Evolutionary conservation across 2,329 filamentous ascomycete genomes (phyloP), one percentile per base, ranked within the genome.

Genomic region (Lithohypha guttulata): DNA sequence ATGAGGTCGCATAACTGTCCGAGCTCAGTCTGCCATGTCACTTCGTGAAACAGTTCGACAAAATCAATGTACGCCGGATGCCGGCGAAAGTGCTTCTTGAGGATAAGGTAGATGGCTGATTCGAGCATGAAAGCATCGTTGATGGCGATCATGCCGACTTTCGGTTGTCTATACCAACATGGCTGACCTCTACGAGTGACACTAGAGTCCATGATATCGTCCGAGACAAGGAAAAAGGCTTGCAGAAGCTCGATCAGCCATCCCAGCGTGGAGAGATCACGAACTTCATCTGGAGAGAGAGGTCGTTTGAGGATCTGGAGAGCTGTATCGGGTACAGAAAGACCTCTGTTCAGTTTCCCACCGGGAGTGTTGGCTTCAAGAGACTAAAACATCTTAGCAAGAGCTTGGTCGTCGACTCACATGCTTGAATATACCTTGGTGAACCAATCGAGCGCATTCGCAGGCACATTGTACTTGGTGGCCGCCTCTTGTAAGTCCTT

Each of bases 211-310:
- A 98, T 98, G 56, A 98, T 95, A 63, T 98, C 91, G 66, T 98
- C 91, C 30, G 84, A 86, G 50, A 98, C 91, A 43, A 98, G 78
- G 77, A 98, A 96, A 73, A 95, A 96, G 50, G 91, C 89, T 69
- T 98, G 91, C 22, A 98, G 81, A 34, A 98, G 77, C 73, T 98
- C 91, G 48, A 93, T 93, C 74, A 94, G 78, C 91, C 91, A 98
- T 57, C 91, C 91, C 13, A 98, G 75, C 13, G 84, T 81, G 30
- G 86, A 84, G 33, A 89, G 72, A 53, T 84, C 71, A 69, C 93
- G 91, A 71, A 87, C 93, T 65, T 96, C 81, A 42, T 89, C 75
- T 46, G 84, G 73, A 49, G 69, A 75, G 49, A 96, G 77, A 40
- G 81, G 68, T 52, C 72, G 67, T 55, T 75, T 71, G 56, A 87